phyloP scores from a whole-genome alignment of 768 basidiomycete genomes.

The Lepiota venenata region DNA sequence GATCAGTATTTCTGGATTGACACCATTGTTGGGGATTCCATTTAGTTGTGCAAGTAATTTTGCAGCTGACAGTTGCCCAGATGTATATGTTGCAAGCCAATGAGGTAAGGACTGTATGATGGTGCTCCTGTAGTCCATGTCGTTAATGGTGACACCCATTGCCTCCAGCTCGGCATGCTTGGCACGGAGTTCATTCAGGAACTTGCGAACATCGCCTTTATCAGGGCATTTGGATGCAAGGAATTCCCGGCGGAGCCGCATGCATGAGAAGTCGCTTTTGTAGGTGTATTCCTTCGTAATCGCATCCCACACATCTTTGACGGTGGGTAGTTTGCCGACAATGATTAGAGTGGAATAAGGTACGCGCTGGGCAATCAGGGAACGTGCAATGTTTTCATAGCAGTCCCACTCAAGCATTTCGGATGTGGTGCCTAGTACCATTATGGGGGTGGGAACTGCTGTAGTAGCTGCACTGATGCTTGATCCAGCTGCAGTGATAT shows the following conservation, averaged over 20 bases:
- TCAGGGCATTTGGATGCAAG: slow-evolving; percentile 25
- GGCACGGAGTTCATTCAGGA: slow-evolving; percentile 21
- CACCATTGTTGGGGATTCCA: slow-evolving; percentile 5
- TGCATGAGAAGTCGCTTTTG: slow-evolving; percentile 27
- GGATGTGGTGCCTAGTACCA: no score
- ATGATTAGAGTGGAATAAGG: no score
- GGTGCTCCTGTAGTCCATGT: slow-evolving; percentile 27
- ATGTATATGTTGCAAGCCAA: slow-evolving; percentile 25
- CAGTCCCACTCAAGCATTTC: no score
- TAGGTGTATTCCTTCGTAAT: slow-evolving; percentile 29
- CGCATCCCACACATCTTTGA: no score
- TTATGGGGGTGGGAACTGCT: no score
- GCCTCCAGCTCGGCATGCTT: slow-evolving; percentile 22
- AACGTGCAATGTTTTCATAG: no score
- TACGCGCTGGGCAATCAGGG: not conserved
- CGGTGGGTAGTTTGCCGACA: no score
- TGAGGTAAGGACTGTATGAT: slow-evolving; percentile 29
- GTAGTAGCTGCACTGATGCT: no score
- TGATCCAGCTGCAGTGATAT: no score
- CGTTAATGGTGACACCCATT: slow-evolving; percentile 26
- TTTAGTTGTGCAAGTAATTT: no score
- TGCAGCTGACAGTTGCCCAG: slow-evolving; percentile 21
- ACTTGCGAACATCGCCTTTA: slow-evolving; percentile 24
- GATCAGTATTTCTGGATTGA: slow-evolving; percentile 21
- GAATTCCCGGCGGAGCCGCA: slow-evolving; percentile 24